phyloP scores from a whole-genome alignment of 83 land plant genomes.

The Thuja plicata region DNA sequence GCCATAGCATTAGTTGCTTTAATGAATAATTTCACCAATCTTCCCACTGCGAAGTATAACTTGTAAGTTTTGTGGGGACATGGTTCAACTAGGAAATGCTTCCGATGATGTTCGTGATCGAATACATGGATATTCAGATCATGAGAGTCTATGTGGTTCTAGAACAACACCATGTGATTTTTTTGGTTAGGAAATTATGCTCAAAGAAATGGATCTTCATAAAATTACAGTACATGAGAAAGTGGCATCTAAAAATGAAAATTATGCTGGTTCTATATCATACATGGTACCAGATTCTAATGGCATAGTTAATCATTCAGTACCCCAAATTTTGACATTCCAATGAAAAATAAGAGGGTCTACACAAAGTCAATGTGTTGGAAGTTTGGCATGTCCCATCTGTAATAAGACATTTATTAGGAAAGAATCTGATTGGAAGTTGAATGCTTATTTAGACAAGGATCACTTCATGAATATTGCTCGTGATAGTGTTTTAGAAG shows the following conservation, averaged over 20 bases:
- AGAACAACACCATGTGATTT: constrained; percentile 84
- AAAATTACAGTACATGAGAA: constrained; percentile 77
- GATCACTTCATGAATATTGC: constrained; percentile 3
- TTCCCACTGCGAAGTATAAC: constrained; percentile 66
- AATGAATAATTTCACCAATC: constrained; percentile 56
- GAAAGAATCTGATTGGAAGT: background rate
- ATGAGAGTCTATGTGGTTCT: constrained; percentile 92
- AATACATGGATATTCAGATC: constrained; percentile 75
- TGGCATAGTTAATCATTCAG: background rate
- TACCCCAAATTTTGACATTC: background rate
- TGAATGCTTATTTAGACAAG: constrained; percentile 9
- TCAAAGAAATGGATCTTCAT: constrained; percentile 96
- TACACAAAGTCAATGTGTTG: background rate
- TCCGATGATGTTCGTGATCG: constrained; percentile 72
- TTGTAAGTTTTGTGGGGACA: constrained; percentile 92
- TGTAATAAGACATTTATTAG: background rate
- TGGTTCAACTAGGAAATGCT: constrained; percentile 83
- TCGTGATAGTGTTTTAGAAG: background rate
- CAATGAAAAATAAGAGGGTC: background rate
- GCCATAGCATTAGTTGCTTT: background rate
- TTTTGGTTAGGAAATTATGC: constrained; percentile 86
- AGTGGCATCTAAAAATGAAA: constrained; percentile 1
- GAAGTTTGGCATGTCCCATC: constrained; percentile 6
- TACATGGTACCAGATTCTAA: background rate
- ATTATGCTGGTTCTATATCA: background rate